Conservation (phyloP, 1,284 basidiomycete genomes). For the Uromyces viciae-fabae region DNA sequence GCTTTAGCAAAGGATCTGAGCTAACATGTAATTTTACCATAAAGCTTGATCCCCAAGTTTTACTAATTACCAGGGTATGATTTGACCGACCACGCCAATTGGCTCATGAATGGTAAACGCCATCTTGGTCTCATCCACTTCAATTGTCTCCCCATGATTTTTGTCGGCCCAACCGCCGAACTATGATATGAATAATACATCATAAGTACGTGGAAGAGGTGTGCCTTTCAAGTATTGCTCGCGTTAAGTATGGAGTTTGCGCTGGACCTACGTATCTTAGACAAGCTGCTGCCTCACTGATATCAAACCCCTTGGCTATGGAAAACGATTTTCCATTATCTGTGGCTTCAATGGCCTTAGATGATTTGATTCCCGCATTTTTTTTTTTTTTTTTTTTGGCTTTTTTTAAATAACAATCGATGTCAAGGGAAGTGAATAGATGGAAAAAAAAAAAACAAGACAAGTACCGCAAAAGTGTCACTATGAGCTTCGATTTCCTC, state of each 20-base stretch:
- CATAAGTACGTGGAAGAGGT: not conserved
- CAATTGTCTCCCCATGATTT: constrained; percentile 74
- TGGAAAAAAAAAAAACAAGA: not conserved
- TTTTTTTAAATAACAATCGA: constrained; percentile 54
- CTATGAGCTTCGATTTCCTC: constrained; percentile 67
- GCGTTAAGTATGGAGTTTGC: too few species aligned
- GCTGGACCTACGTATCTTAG: constrained; percentile 51
- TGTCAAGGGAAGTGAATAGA: not conserved
- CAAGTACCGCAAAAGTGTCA: constrained; percentile 62
- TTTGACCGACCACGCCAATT: constrained; percentile 86
- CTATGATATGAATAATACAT: constrained; percentile 58
- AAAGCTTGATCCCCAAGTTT: not conserved
- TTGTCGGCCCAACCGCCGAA: constrained; percentile 70
- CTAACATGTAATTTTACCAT: not conserved
- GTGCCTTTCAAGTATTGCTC: too few species aligned
- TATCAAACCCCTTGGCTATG: constrained; percentile 70
- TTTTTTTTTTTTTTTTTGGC: not conserved
- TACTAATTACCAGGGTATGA: constrained; percentile 61
- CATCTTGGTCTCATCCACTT: constrained; percentile 74
- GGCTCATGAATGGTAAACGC: constrained; percentile 85
- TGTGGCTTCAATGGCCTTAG: constrained; percentile 56
- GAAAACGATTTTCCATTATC: constrained; percentile 76
- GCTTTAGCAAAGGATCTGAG: too few species aligned
- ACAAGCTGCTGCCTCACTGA: constrained; percentile 64
- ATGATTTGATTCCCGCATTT: too few species aligned